Evolutionary conservation across 805 yeast species (phyloP).

Genomic region (Teunomyces funiuensis): DNA sequence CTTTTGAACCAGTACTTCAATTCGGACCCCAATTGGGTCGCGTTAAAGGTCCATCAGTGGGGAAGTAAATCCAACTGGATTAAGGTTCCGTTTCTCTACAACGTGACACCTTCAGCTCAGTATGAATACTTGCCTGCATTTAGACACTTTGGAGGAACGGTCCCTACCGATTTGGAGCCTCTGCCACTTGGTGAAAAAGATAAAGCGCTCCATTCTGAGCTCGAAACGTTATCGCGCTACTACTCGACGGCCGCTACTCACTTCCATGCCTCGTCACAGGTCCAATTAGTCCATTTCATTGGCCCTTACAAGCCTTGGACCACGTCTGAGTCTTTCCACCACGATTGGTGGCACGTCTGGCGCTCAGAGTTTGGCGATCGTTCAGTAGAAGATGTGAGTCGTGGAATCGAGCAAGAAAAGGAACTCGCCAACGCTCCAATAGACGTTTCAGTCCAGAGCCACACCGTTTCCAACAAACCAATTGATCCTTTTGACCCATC

Average conservation of each 20-base stretch:
- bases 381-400: constrained; percentile 21
- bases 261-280: constrained; percentile 20
- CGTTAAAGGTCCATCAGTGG: constrained; percentile 7
- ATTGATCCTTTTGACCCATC: constrained; percentile 13
- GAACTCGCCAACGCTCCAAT: background rate
- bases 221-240: constrained; percentile 13
- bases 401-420: background rate
- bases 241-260: constrained; percentile 19
- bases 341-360: constrained; percentile 44
- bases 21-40: constrained; percentile 41
- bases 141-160: constrained; percentile 43
- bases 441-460: background rate
- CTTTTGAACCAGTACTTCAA: constrained; percentile 74
- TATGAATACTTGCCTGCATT: constrained; percentile 77
- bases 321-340: constrained; percentile 19
- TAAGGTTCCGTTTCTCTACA: constrained; percentile 75
- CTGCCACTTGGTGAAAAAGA: constrained; percentile 5
- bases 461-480: no score
- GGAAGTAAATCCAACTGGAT: constrained; percentile 52
- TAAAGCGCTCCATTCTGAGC: background rate
- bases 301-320: constrained; percentile 65
- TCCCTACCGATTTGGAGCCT: background rate
- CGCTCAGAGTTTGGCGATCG: constrained; percentile 25
- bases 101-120: constrained; percentile 66
- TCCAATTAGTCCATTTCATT: constrained; percentile 64